These are phyloP conservation scores for Aspergillus intermedius DNA, from an alignment of 2,329 filamentous ascomycete species.

Conservation along the genomic window DNA sequence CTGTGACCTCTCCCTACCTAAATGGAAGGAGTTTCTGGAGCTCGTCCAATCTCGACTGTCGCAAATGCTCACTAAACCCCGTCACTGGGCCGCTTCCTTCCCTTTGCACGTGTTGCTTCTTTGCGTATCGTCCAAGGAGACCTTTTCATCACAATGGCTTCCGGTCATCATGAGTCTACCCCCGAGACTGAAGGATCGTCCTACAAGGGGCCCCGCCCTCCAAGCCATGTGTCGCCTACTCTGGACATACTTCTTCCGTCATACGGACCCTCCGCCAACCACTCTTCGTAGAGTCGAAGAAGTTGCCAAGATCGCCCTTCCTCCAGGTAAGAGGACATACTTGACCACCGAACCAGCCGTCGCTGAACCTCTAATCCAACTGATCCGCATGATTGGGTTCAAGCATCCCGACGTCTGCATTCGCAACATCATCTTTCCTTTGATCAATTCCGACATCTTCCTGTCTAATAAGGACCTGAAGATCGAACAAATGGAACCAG, in stretches of 20 bases:
- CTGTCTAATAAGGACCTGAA: slow-evolving; percentile 67
- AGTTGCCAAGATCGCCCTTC: slow-evolving; percentile 75
- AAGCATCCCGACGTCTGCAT: slow-evolving; percentile 93
- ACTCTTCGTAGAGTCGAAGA: slow-evolving; percentile 81
- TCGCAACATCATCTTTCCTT: slow-evolving; percentile 81
- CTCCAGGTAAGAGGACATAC: slow-evolving; percentile 70
- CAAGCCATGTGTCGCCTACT: slow-evolving; percentile 84
- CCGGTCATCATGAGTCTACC: slow-evolving; percentile 71
- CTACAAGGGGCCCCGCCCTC: slow-evolving; percentile 69
- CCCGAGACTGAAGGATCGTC: slow-evolving; percentile 75
- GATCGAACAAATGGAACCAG: slow-evolving; percentile 89
- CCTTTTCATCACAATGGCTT: slow-evolving; percentile 80
- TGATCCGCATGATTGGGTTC: slow-evolving; percentile 90
- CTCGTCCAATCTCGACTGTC: slow-evolving; percentile 70
- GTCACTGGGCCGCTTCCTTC: slow-evolving; percentile 85
- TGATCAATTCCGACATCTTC: slow-evolving; percentile 91
- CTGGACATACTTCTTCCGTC: slow-evolving; percentile 91
- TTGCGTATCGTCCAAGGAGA: slow-evolving; percentile 79
- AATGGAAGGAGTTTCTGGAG: slow-evolving; percentile 80
- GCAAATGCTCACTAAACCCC: slow-evolving; percentile 82
- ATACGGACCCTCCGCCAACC: slow-evolving; percentile 61
- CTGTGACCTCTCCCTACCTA: slow-evolving; percentile 69
- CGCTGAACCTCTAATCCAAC: slow-evolving; percentile 82
- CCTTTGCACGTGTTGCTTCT: slow-evolving; percentile 80
- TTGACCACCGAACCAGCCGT: slow-evolving; percentile 77